phyloP scores from a whole-genome alignment of 2,329 filamentous ascomycete species.

The Apiospora marii region DNA sequence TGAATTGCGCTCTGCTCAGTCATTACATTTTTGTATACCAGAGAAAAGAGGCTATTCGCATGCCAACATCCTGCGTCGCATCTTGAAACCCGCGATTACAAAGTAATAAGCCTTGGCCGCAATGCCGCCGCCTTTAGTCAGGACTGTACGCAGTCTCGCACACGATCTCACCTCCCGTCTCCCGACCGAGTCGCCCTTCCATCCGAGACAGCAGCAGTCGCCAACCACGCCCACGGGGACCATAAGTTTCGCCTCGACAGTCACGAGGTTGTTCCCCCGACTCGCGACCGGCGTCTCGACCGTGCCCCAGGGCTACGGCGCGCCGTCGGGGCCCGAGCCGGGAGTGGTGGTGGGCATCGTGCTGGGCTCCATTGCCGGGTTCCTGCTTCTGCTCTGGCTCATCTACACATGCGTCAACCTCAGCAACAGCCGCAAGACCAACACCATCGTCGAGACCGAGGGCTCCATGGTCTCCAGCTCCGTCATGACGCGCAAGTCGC shows the following conservation, averaged over 20 bases:
- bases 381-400: conserved; percentile 39
- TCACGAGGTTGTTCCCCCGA: conserved; percentile 30
- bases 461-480: conserved; percentile 42
- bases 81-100: neutral
- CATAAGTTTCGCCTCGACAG: conserved; percentile 14
- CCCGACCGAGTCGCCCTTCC: conserved; percentile 28
- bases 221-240: conserved; percentile 28
- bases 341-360: conserved; percentile 49
- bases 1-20: conserved; percentile 16
- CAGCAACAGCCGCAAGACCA: conserved; percentile 29
- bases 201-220: conserved; percentile 27
- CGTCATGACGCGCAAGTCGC: conserved; percentile 41
- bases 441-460: conserved; percentile 37
- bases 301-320: conserved; percentile 50
- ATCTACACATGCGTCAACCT: conserved; percentile 42
- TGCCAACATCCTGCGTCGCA: neutral
- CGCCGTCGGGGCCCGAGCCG: conserved; percentile 46
- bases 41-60: neutral
- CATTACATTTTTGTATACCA: conserved; percentile 15
- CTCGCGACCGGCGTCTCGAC: conserved; percentile 42
- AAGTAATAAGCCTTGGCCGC: neutral
- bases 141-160: conserved; percentile 29
- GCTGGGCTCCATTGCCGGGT: conserved; percentile 51
- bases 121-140: conserved; percentile 31
- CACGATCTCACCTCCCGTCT: conserved; percentile 28